Percentiles rank a stretch among this genome's conserved stretches.
These are phyloP conservation scores for Phascolomyces articulosus DNA, from an alignment of 371 early-diverging fungal genomes.

Conservation along the genomic window DNA sequence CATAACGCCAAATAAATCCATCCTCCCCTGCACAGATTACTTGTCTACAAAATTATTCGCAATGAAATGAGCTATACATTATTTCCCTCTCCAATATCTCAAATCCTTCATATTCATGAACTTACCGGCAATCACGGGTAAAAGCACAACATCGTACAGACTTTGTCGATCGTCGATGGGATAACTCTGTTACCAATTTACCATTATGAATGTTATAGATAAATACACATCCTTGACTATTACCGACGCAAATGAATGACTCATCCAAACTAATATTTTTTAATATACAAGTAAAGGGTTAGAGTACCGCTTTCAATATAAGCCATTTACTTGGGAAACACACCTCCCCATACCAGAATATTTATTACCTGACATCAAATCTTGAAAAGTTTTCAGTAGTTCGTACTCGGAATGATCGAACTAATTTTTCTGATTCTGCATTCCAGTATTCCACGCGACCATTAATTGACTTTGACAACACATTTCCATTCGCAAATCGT, in stretches of 20 bases:
- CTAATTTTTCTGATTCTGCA: constrained; percentile 35
- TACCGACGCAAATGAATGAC: constrained; percentile 75
- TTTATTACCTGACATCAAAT: constrained; percentile 41
- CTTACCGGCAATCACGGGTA: constrained; percentile 75
- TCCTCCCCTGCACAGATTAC: constrained; percentile 80
- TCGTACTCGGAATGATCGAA: constrained; percentile 39
- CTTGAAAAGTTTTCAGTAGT: constrained; percentile 48
- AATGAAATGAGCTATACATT: too few relatives aligned
- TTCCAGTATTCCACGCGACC: constrained; percentile 82
- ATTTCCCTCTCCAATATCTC: neutral
- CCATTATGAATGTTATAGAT: constrained; percentile 74
- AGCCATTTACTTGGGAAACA: too few relatives aligned
- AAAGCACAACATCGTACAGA: constrained; percentile 81
- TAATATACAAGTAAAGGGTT: too few relatives aligned
- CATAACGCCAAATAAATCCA: constrained; percentile 84
- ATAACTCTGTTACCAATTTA: constrained; percentile 62
- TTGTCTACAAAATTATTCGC: too few relatives aligned
- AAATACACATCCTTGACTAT: constrained; percentile 67
- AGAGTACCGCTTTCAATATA: too few relatives aligned
- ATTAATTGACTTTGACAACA: constrained; percentile 74
- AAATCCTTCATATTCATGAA: neutral
- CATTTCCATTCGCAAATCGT: constrained; percentile 64
- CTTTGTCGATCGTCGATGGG: constrained; percentile 80
- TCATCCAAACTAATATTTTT: constrained; percentile 74
- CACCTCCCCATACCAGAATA: too few relatives aligned